Percentiles rank a stretch among this genome's conserved stretches.
Conservation (phyloP, 1,284 basidiomycete genomes). For the Acaromyces ingoldii region DNA sequence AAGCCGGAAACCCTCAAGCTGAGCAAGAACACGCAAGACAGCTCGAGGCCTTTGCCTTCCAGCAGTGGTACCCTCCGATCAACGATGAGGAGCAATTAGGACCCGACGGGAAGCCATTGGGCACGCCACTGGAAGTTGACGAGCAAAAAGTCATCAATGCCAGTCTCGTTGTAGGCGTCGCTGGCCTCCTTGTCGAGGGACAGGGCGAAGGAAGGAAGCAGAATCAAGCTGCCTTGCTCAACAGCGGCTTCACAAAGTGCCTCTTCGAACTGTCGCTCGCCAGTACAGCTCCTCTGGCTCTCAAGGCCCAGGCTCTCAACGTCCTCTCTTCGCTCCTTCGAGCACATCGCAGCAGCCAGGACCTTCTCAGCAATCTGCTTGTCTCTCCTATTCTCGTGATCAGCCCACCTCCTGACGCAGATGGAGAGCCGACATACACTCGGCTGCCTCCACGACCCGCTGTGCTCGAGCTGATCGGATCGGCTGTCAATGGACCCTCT, state of each 20-base stretch:
- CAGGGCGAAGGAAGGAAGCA: conserved; percentile 56
- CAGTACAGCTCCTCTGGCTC: conserved; percentile 77
- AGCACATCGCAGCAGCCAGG: conserved; percentile 53
- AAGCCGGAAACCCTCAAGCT: conserved; percentile 61
- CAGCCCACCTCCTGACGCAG: not conserved
- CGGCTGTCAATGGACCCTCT: conserved; percentile 25
- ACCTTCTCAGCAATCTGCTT: conserved; percentile 51
- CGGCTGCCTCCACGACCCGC: conserved; percentile 27
- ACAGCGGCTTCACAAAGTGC: conserved; percentile 68
- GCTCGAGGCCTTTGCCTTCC: conserved; percentile 87
- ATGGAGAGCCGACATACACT: conserved; percentile 10
- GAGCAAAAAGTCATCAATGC: conserved; percentile 78
- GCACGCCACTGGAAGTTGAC: conserved; percentile 53
- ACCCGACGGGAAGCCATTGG: not conserved
- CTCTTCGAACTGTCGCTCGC: conserved; percentile 81
- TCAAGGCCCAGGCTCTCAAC: conserved; percentile 72
- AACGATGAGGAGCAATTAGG: conserved; percentile 4
- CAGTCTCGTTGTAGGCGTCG: conserved; percentile 69
- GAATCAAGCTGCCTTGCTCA: conserved; percentile 57
- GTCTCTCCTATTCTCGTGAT: conserved; percentile 26
- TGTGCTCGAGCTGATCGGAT: conserved; percentile 22
- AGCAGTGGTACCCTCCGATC: conserved; percentile 67
- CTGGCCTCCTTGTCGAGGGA: conserved; percentile 60
- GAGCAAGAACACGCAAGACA: conserved; percentile 34
- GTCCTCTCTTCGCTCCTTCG: conserved; percentile 55